Base-by-base conservation (phyloP, 345 rosid species). In the Eucalyptus fibrosa region DNA sequence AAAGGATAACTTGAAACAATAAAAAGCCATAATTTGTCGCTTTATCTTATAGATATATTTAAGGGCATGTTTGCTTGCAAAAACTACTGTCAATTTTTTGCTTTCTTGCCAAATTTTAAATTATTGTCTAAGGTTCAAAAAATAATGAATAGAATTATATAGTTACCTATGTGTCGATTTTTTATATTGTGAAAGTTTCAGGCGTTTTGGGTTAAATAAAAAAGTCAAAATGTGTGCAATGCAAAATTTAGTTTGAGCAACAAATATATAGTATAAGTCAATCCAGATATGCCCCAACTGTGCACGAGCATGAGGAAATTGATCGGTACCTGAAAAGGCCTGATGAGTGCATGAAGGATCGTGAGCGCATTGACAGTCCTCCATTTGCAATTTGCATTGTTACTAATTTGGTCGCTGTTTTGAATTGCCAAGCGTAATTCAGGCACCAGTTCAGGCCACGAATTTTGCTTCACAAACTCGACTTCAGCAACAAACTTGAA, bases 401-500 rank as follows among this genome's bases (percentile, higher is more conserved):
- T 55, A 91, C 91, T 90, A 67, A 95, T 88, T 26, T 91, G 93
- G 90, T 92, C 95, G 87, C 96, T 96, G 60, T 91, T 95, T 89
- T 94, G 94, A 81, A 97, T 92, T 87, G 97, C 97, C 86, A 92
- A 92, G 26, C 92, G 92, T 82, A 97, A 91, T 45, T 95, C 94
- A 30, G 94, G 94, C 77, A 97, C 95, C 91, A 96, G 98, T 83
- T 95, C 96, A 44, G 97, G 98, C 99, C 98, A 97, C 86, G 88
- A 92, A 91, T 95, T 93, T 89, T 93, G 93, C 95, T 94, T 94
- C 88, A 94, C 95, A 91, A 95, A 95, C 92, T 95, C 98, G 6
- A 93, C 93, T 77, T 92, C 93, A 88, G 92, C 94, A 91, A 95
- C 90, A 62, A 93, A 86, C 83, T 94, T 95, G 87, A 96, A 94